Evolutionary conservation across 257 asterid species (phyloP).

Genomic region (Jaltomata sinuosa): DNA sequence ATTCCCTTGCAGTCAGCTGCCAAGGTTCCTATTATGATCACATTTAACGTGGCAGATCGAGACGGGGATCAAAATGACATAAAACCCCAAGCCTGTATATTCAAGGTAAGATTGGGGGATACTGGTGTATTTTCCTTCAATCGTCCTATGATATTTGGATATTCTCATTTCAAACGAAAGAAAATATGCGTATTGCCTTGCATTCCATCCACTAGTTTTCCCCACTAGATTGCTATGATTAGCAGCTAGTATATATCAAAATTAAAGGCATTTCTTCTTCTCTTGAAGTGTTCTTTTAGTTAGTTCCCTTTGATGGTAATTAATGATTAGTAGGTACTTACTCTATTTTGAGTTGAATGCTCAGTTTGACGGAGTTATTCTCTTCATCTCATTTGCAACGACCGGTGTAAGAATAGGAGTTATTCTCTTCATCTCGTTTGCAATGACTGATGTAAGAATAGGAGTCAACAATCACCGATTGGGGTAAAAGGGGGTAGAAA

Average conservation of each 20-base stretch:
- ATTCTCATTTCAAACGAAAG: not conserved
- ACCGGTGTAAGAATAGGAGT: not conserved
- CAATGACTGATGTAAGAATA: not conserved
- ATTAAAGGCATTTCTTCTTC: not conserved
- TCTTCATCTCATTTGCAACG: not conserved
- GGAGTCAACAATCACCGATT: not conserved
- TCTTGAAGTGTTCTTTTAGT: not conserved
- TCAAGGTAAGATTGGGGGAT: constrained; percentile 51
- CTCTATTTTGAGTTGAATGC: not conserved
- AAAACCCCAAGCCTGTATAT: constrained; percentile 97
- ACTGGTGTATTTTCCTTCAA: not conserved
- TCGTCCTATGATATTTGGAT: not conserved
- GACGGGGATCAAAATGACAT: constrained; percentile 69
- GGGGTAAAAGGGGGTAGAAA: not conserved
- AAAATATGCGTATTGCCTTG: not conserved
- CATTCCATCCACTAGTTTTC: not conserved
- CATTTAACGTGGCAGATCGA: constrained; percentile 84
- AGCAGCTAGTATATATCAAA: not conserved
- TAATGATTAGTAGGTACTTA: not conserved
- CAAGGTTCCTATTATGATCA: constrained; percentile 97
- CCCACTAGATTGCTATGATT: not conserved
- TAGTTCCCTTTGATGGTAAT: not conserved
- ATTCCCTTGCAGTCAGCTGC: constrained; percentile 99
- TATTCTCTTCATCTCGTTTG: not conserved
- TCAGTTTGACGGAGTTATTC: not conserved